Base-by-base conservation (phyloP, 2,329 filamentous ascomycete genomes). In the Aspergillus novofumigatus region DNA sequence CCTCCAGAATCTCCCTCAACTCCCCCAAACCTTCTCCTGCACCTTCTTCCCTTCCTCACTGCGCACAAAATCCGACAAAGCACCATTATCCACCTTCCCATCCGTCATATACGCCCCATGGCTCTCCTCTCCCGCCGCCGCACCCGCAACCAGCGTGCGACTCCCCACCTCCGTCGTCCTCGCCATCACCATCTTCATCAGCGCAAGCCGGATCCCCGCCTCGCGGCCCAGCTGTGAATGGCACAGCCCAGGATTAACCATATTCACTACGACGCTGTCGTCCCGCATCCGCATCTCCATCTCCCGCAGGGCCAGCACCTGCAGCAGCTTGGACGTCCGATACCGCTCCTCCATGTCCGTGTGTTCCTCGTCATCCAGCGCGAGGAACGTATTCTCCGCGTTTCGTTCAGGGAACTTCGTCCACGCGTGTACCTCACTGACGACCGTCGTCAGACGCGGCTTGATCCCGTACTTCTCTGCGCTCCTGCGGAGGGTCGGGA, bases 231-330 rank as follows among this genome's bases (percentile, higher is more conserved):
- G 69, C 25, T 77, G 70, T 0, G 79, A 78, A 44, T 81, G 73
- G 64, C 82, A 85, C 29, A 81, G 70, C 1, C 82, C 82, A 0
- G 83, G 83, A 55, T 82, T 82, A 21, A 82, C 59, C 58, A 74
- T 73, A 63, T 83, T 84, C 56, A 85, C 62, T 1, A 77, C 77
- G 42, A 84, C 78, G 3, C 67, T 61, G 1, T 63, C 62, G 42
- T 67, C 59, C 10, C 58, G 53, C 0, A 72, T 57, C 6, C 68
- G 65, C 4, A 66, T 55, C 8, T 69, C 74, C 25, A 80, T 63
- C 51, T 77, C 73, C 20, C 79, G 75, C 9, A 75, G 68, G n/a
- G 68, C 58, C 11, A 81, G 66, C 7, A 83, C 70, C 62, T 81
- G 72, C n/a, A 83, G 67, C 4, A 83, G 67, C 63, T 83, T 83